Conservation (phyloP, 164 flowering plant species). For the Magnolia changhungtana region DNA sequence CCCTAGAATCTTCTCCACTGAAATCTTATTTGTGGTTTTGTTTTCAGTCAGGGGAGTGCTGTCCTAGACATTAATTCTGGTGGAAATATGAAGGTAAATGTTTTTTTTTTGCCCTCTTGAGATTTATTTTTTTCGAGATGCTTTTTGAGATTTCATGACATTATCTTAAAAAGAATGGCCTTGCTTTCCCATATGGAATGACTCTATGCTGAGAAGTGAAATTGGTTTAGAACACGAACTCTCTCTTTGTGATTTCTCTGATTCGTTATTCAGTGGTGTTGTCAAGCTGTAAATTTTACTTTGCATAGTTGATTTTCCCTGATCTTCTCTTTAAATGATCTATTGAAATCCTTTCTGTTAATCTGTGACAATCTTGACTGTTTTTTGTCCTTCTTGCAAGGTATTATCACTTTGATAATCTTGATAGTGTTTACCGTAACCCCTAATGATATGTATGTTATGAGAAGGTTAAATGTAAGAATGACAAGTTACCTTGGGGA, state of each 20-base stretch:
- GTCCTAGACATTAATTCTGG: slow-evolving; percentile 71
- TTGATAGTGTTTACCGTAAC: not conserved
- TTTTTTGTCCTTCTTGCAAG: not conserved
- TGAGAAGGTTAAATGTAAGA: not conserved
- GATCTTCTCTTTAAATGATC: not conserved
- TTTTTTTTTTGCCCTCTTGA: not conserved
- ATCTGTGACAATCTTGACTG: not conserved
- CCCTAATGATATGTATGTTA: not conserved
- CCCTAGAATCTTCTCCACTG: not conserved
- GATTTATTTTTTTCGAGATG: too few relatives aligned
- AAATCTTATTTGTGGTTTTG: slow-evolving; percentile 2
- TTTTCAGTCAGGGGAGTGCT: slow-evolving; percentile 88
- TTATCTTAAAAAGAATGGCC: not conserved
- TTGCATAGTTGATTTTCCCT: not conserved
- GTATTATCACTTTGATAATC: not conserved
- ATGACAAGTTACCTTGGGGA: not conserved
- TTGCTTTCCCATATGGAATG: not conserved
- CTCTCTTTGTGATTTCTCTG: not conserved
- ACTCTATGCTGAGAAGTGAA: not conserved
- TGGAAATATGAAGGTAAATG: slow-evolving; percentile 83
- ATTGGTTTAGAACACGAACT: not conserved
- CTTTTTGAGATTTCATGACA: not conserved
- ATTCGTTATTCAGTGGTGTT: not conserved
- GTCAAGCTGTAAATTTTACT: not conserved
- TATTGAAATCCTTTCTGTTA: not conserved